A percentile compares a stretch with the other conserved stretches of the same genome.
These are phyloP conservation scores for Penicillium thymicola DNA, from an alignment of 2,329 filamentous ascomycete species.

Conservation along the genomic window DNA sequence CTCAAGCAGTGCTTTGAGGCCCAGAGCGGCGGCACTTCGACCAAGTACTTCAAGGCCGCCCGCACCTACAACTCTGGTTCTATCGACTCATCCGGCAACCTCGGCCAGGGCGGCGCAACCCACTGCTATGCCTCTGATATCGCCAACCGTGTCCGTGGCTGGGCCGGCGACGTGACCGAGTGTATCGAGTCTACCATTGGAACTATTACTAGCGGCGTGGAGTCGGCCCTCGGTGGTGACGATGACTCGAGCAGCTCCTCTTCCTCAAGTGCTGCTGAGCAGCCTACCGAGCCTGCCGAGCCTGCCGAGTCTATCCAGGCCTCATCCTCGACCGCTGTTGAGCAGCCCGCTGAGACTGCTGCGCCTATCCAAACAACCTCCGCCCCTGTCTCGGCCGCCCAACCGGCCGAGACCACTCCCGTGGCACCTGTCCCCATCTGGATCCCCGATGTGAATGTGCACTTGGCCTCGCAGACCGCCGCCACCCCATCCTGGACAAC, in stretches of 20 bases:
- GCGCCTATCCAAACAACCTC: conserved; percentile 6
- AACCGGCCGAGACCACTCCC: neutral
- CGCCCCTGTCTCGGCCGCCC: neutral
- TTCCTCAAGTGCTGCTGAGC: conserved; percentile 2
- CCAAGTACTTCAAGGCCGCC: conserved; percentile 34
- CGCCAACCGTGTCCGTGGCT: conserved; percentile 30
- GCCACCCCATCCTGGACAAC: conserved; percentile 7
- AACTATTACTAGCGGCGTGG: conserved; percentile 11
- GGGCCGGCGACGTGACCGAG: conserved; percentile 19
- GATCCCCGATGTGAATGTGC: neutral
- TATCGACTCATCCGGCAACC: conserved; percentile 31
- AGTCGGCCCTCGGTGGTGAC: neutral
- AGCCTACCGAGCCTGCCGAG: conserved; percentile 4
- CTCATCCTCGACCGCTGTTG: conserved; percentile 1
- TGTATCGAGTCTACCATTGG: conserved; percentile 18
- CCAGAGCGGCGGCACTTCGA: conserved; percentile 23
- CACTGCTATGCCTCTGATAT: conserved; percentile 30
- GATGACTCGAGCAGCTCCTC: conserved; percentile 13
- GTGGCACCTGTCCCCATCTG: neutral
- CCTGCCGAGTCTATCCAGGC: conserved; percentile 6
- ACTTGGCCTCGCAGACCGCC: neutral
- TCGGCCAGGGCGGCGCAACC: conserved; percentile 28
- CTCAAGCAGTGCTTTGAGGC: conserved; percentile 33
- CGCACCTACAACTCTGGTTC: conserved; percentile 44
- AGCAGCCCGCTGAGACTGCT: conserved; percentile 2